A percentile compares a stretch with the other conserved stretches of the same genome.
Evolutionary conservation across 139 green algal species (phyloP).

Genomic region (Coelastrella sp.): DNA sequence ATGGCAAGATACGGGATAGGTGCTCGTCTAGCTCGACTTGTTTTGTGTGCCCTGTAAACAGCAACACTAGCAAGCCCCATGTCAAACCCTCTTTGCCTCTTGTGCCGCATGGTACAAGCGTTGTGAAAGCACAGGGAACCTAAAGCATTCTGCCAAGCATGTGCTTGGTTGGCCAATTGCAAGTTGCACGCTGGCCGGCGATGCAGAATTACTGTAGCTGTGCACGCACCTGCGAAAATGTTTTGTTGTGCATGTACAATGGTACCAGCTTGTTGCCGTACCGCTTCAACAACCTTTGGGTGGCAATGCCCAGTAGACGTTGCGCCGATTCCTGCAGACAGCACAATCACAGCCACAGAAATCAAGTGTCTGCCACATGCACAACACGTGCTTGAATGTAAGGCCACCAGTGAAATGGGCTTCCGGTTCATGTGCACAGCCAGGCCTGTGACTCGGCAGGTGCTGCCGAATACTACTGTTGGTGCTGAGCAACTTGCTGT

Average conservation of each 20-base stretch:
- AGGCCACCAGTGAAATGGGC: too few species aligned
- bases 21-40: slow-evolving; percentile 65
- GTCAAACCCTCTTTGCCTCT: too few species aligned
- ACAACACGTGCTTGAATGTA: too few species aligned
- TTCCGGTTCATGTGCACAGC: too few species aligned
- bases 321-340: slow-evolving; percentile 79
- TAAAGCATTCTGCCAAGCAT: too few species aligned
- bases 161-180: too few species aligned
- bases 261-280: slow-evolving; percentile 75
- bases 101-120: too few species aligned
- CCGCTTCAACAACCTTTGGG: slow-evolving; percentile 82
- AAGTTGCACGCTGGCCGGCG: too few species aligned
- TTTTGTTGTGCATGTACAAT: slow-evolving; percentile 91
- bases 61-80: not conserved
- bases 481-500: not conserved
- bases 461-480: not conserved
- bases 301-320: slow-evolving; percentile 89
- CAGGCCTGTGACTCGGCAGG: not conserved
- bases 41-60: not conserved
- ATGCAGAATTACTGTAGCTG: too few species aligned
- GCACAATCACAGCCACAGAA: not conserved
- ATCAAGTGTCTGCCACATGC: too few species aligned
- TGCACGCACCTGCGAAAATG: slow-evolving; percentile 60
- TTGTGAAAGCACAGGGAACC: too few species aligned
- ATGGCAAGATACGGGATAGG: slow-evolving; percentile 69